Conservation (phyloP, 305 asterid genomes). For the Fraxinus angustifolia region DNA sequence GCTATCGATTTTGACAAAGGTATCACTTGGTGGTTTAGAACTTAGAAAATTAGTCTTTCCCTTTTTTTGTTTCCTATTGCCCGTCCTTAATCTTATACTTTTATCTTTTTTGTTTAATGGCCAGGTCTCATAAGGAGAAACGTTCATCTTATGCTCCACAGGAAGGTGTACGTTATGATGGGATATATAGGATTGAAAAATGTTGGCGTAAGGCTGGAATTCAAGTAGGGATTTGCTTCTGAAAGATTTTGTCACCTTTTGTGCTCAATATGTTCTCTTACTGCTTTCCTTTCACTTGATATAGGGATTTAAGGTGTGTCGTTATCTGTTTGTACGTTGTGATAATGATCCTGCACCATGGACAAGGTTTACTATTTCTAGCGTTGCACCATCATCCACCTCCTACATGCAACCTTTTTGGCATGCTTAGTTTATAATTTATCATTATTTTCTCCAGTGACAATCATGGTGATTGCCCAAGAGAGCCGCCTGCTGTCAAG, state of each 20-base stretch:
- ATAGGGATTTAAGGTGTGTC: conserved; percentile 76
- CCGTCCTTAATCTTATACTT: neutral
- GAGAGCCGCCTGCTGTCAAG: conserved; percentile 55
- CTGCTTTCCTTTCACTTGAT: conserved; percentile 13
- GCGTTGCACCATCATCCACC: conserved; percentile 7
- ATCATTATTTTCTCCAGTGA: conserved; percentile 45
- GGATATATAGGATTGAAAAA: conserved; percentile 81
- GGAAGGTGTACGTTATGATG: conserved; percentile 81
- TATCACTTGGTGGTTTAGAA: neutral
- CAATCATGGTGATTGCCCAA: conserved; percentile 67
- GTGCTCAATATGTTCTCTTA: conserved; percentile 23
- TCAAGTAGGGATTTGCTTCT: conserved; percentile 39
- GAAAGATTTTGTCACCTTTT: neutral
- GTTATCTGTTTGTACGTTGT: conserved; percentile 86
- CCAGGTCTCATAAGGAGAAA: conserved; percentile 77
- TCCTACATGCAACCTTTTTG: neutral
- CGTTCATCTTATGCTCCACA: conserved; percentile 78
- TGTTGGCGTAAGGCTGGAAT: conserved; percentile 79
- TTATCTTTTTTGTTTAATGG: conserved; percentile 1
- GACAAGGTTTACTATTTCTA: conserved; percentile 53
- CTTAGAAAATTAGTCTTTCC: neutral
- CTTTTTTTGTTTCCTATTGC: neutral
- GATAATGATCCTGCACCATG: conserved; percentile 97
- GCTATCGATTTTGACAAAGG: neutral
- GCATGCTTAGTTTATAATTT: conserved; percentile 17